Evolutionary conservation across 441 rosid species (phyloP).

Genomic region (Euphorbia schlechtendalii): DNA sequence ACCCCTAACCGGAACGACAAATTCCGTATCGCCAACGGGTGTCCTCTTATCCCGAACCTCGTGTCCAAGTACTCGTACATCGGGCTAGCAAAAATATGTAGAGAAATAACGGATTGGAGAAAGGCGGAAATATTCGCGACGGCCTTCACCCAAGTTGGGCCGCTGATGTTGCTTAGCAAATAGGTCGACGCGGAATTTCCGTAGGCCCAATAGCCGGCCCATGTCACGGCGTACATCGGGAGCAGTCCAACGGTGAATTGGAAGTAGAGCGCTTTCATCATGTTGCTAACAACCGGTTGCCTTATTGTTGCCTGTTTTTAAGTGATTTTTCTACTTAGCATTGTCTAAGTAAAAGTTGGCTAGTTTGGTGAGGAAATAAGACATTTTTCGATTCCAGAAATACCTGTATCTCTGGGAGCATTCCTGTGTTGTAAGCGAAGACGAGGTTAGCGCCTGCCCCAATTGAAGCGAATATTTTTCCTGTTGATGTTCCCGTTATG

Average conservation of each 20-base stretch:
- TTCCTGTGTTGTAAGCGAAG: slow-evolving; percentile 88
- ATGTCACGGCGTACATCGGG: slow-evolving; percentile 67
- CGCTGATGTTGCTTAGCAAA: slow-evolving; percentile 58
- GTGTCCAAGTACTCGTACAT: slow-evolving; percentile 85
- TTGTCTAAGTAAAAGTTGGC: not conserved
- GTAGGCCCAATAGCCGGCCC: slow-evolving; percentile 94
- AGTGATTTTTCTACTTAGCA: not conserved
- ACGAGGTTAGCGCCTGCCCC: slow-evolving; percentile 82
- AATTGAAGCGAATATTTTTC: slow-evolving; percentile 52
- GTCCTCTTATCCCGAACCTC: slow-evolving; percentile 63
- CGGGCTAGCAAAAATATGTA: slow-evolving; percentile 91
- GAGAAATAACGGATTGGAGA: slow-evolving; percentile 74
- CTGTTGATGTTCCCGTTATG: slow-evolving; percentile 41
- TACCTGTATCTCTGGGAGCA: slow-evolving; percentile 98
- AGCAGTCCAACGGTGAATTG: slow-evolving; percentile 70
- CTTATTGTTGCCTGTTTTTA: slow-evolving; percentile 71
- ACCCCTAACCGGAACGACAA: slow-evolving; percentile 56
- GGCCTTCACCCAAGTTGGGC: slow-evolving; percentile 80
- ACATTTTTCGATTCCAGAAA: not conserved
- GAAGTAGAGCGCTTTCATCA: slow-evolving; percentile 78
- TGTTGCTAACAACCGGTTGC: slow-evolving; percentile 67
- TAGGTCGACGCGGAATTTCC: slow-evolving; percentile 65
- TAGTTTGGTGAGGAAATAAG: no score
- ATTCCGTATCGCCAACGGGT: no score
- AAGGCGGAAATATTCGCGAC: slow-evolving; percentile 72